Evolutionary conservation across 2,329 filamentous ascomycete species (phyloP), one percentile per base, ranked within the genome.

Genomic region (Conoideocrella luteorostrata): DNA sequence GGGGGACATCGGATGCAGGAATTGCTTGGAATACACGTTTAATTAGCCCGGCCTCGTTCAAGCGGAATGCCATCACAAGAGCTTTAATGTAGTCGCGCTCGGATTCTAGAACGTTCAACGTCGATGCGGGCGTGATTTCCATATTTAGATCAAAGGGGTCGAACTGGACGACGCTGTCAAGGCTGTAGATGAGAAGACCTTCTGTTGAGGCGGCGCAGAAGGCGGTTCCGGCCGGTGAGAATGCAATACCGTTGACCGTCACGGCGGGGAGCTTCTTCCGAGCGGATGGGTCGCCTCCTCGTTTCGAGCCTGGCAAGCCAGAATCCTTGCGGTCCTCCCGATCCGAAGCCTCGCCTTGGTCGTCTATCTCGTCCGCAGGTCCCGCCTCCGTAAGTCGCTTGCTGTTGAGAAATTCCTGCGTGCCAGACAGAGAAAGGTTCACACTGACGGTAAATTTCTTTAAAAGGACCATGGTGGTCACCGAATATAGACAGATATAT

Each of bases 401-500:
- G 69, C 88, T 95, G 74, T 95, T 97, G 52, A 98, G 76, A 64
- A 95, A 95, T 62, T 98, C 93, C 59, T 97, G 91, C 1, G 93
- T 98, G 37, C 93, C 93, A 17, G 95, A 90, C 3, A 98, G 72
- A 2, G 90, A 95, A n/a, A 96, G 72, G 64, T 98, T 98, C 57
- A 95, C 80, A 54, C 88, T 95, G 56, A 97, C 90, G 2, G 91
- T 96, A 60, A 86, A 98, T 61, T 96, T 96, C 63, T 94, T 95
- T 44, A 97, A 72, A 10, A 98, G 70, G 1, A 93, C 88, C 62
- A 93, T 89, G 1, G 91, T 95, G 46, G 82, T 82, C 24, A 95
- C 88, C n/a, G 94, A 91, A 67, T 98, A 98, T 46, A 98, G 66
- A 61, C 93, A 97, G 41, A 98, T 96, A 64, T 95, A 96, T 69